Conservation (phyloP, 148 eudicot species). For the Cornus kousa region DNA sequence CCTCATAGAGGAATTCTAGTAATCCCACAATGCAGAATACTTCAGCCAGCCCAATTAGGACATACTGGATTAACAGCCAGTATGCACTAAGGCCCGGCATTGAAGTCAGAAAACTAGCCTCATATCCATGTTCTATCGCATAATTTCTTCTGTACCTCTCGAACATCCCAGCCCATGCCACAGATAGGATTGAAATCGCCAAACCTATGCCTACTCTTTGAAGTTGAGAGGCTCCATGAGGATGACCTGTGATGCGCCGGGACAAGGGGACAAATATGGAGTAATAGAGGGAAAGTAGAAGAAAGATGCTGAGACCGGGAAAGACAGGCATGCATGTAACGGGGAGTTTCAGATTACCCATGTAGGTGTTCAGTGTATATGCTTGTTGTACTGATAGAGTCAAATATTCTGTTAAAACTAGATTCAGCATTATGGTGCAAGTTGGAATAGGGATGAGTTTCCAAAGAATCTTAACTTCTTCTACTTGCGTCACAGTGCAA, state of each 20-base stretch:
- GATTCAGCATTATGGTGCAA: slow-evolving; percentile 69
- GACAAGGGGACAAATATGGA: slow-evolving; percentile 70
- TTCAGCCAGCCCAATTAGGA: slow-evolving; percentile 89
- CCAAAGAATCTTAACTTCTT: slow-evolving; percentile 75
- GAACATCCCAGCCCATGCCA: slow-evolving; percentile 73
- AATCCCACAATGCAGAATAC: slow-evolving; percentile 87
- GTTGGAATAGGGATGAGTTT: slow-evolving; percentile 70
- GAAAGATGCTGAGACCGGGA: slow-evolving; percentile 83
- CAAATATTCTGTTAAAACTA: slow-evolving; percentile 67
- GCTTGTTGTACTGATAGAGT: slow-evolving; percentile 92
- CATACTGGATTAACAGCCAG: slow-evolving; percentile 86
- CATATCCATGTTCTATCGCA: slow-evolving; percentile 60
- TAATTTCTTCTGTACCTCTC: slow-evolving; percentile 79
- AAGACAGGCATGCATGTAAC: slow-evolving; percentile 96
- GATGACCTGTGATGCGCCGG: slow-evolving; percentile 75
- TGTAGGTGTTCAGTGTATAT: slow-evolving; percentile 72
- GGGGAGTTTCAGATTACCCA: slow-evolving; percentile 76
- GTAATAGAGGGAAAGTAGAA: slow-evolving; percentile 77
- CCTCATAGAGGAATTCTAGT: slow-evolving; percentile 82
- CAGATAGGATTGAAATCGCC: slow-evolving; percentile 76
- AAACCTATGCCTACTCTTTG: slow-evolving; percentile 88
- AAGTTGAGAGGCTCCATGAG: slow-evolving; percentile 91
- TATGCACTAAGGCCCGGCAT: slow-evolving; percentile 79
- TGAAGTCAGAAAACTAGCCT: slow-evolving; percentile 54
- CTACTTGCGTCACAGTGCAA: slow-evolving; percentile 91